These are phyloP conservation scores for Leptographium procerum DNA, from an alignment of 2,329 filamentous ascomycete species.

Conservation along the genomic window DNA sequence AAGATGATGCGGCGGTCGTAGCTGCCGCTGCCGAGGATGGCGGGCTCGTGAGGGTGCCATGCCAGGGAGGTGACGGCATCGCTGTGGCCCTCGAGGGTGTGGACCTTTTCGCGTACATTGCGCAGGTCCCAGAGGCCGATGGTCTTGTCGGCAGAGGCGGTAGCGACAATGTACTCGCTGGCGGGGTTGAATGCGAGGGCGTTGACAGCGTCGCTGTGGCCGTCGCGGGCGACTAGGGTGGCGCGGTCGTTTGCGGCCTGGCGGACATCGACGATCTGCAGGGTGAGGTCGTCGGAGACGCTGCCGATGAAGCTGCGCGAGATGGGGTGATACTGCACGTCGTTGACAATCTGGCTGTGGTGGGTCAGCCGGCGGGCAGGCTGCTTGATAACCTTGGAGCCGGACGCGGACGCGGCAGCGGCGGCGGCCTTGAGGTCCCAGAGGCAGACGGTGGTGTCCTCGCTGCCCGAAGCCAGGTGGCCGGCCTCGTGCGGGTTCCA, in stretches of 20 bases:
- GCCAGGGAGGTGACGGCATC: slow-evolving; percentile 85
- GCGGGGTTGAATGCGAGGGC: slow-evolving; percentile 89
- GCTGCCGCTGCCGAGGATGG: slow-evolving; percentile 80
- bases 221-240: slow-evolving; percentile 56
- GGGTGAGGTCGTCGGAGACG: slow-evolving; percentile 87
- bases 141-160: slow-evolving; percentile 89
- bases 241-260: slow-evolving; percentile 53
- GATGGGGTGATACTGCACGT: slow-evolving; percentile 88
- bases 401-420: slow-evolving; percentile 25
- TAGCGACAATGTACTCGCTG: slow-evolving; percentile 82
- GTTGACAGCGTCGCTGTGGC: slow-evolving; percentile 89
- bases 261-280: slow-evolving; percentile 86
- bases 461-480: slow-evolving; percentile 77
- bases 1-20: slow-evolving; percentile 91
- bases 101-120: slow-evolving; percentile 79
- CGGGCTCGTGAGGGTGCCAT: slow-evolving; percentile 87
- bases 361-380: slow-evolving; percentile 71
- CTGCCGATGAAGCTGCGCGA: slow-evolving; percentile 79
- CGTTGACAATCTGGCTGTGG: slow-evolving; percentile 86
- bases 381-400: slow-evolving; percentile 57
- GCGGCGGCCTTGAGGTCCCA: slow-evolving; percentile 70
- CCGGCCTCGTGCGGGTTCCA: slow-evolving; percentile 84
- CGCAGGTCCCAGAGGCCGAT: slow-evolving; percentile 93
- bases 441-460: slow-evolving; percentile 81
- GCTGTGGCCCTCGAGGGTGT: slow-evolving; percentile 77